Conservation (phyloP, 139 green algal genomes). For the Chlamydomonas eustigma region DNA sequence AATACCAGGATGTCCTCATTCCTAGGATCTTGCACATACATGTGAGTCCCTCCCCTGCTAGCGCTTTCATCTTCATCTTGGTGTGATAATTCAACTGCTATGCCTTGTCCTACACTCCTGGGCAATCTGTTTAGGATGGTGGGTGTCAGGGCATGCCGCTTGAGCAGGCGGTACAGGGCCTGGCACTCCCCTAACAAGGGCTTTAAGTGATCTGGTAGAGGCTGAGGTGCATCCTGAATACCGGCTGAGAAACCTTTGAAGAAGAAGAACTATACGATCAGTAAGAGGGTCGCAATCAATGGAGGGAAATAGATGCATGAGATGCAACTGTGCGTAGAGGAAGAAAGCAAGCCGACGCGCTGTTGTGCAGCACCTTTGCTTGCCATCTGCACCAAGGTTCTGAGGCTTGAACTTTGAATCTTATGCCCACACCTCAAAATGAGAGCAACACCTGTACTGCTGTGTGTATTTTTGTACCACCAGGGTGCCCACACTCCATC, state of each 20-base stretch:
- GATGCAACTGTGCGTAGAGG: too few relatives aligned
- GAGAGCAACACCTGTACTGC: constrained; percentile 53
- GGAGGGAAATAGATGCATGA: neutral
- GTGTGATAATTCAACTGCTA: neutral
- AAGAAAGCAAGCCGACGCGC: too few relatives aligned
- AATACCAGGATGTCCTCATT: constrained; percentile 65
- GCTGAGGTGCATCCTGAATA: constrained; percentile 24
- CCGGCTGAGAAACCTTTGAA: constrained; percentile 29
- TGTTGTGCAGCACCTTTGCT: too few relatives aligned
- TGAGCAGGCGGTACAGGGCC: constrained; percentile 33
- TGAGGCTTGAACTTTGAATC: too few relatives aligned
- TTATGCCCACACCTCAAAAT: too few relatives aligned
- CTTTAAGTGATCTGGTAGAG: constrained; percentile 38
- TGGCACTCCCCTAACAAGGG: constrained; percentile 65
- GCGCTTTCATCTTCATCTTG: neutral
- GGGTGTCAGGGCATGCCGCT: constrained; percentile 20
- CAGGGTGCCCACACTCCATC: constrained; percentile 71
- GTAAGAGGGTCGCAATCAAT: neutral
- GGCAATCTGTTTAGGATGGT: neutral
- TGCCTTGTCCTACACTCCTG: neutral
- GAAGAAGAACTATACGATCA: neutral
- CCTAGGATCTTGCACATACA: constrained; percentile 43
- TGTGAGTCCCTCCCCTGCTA: constrained; percentile 42
- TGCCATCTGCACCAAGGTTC: too few relatives aligned
- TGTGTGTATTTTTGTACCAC: constrained; percentile 65